Evolutionary conservation across 169 alveolate species (phyloP).

Genomic region (Toxoplasma gondii): DNA sequence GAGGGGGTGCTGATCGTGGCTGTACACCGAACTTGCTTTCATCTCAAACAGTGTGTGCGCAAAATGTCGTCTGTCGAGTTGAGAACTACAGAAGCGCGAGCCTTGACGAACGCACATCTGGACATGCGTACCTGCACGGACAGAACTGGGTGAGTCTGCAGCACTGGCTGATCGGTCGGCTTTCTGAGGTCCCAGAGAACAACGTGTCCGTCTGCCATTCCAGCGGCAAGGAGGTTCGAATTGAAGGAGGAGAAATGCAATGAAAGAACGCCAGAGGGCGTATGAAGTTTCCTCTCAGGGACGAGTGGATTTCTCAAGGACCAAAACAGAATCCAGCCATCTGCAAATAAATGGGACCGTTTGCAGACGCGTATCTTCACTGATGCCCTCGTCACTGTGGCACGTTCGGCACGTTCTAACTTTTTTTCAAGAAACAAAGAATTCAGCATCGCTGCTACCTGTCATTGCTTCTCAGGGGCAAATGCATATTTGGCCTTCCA

Average conservation of each 20-base stretch:
- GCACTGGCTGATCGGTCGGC: constrained; percentile 80
- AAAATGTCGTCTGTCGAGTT: no score
- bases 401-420: not conserved
- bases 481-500: no score
- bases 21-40: no score
- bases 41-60: no score
- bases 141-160: constrained; percentile 61
- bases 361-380: not conserved
- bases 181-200: constrained; percentile 86
- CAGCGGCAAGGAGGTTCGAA: constrained; percentile 90
- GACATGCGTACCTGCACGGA: constrained; percentile 35
- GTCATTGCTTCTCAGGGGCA: no score
- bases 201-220: constrained; percentile 87
- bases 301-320: constrained; percentile 87
- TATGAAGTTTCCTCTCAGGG: constrained; percentile 86
- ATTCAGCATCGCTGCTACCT: no score
- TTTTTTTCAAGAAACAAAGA: no score
- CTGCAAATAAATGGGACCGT: not conserved
- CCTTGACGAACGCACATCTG: no score
- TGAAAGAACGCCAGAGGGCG: constrained; percentile 78
- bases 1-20: no score
- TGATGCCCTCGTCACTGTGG: not conserved
- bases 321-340: constrained; percentile 89
- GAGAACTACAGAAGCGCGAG: no score
- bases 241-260: constrained; percentile 81